Base-by-base conservation (phyloP, 1,284 basidiomycete species). In the Melampsora americana region DNA sequence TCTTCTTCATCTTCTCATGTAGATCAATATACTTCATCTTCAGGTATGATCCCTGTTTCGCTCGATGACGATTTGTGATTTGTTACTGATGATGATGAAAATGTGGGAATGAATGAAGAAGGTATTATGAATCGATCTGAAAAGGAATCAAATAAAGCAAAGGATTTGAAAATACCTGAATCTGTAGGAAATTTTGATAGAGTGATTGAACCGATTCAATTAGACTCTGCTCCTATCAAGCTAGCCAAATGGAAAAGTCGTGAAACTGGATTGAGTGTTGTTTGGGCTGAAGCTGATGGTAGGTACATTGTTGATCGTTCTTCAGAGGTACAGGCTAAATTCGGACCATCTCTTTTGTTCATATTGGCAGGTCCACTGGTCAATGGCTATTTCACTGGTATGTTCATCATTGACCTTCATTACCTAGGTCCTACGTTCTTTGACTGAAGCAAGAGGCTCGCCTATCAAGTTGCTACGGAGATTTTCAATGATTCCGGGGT, bases 401-500 rank as follows among this genome's bases (percentile, higher is more conserved):
- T 6, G 44, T 50, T 50, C 6, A 2, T 44, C 18, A 66, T 66
- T 5, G 23, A 23, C 0, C 9, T 66, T 3, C 14, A n/a, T 1
- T 46, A 18, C 23, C 5, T n/a, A n/a, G n/a, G n/a, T n/a, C n/a
- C n/a, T 66, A 7, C 89, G 89, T 7, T 96, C 94, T 14, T 96
- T 99, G 86, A 99, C 92, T 90, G 81, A 77, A 88, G 83, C 48
- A 18, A 4, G 39, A 56, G 12, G 30, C 60, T 18, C 48, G n/a
- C 53, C 16, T 30, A 39, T 65, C 46, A 60, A 56, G 66, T 77
- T 28, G 30, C 66, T 46, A 77, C 74, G 16, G 74, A 77, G 92
- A 92, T 95, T 81, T 95, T 95, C 83, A 87, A 95, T 84, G 93
- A 96, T 82, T 91, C 89, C 65, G 94, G 94, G 56, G 90, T 93